A percentile compares a stretch with the other conserved stretches of the same genome.
phyloP scores from a whole-genome alignment of 1,139 yeast species.

The Ashbya aceris region DNA sequence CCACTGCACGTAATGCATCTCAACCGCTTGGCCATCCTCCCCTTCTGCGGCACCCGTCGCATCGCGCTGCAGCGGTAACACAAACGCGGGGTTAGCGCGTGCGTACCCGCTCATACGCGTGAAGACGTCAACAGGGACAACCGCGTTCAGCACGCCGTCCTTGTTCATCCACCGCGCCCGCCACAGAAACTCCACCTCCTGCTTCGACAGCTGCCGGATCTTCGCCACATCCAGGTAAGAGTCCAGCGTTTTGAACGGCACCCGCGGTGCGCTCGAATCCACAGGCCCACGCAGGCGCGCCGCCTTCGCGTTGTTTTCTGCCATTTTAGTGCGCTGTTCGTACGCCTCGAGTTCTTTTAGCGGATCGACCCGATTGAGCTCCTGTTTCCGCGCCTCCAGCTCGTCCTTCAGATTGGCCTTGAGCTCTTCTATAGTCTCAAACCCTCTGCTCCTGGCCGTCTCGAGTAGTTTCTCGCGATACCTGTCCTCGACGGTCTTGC shows the following conservation, averaged over 20 bases:
- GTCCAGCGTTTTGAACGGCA: slow-evolving; percentile 62
- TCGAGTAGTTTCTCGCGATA: slow-evolving; percentile 39
- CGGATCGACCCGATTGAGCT: slow-evolving; percentile 59
- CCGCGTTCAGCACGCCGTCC: slow-evolving; percentile 57
- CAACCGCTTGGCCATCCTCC: slow-evolving; percentile 38
- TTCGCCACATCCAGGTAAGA: slow-evolving; percentile 67
- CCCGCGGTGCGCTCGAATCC: slow-evolving; percentile 36
- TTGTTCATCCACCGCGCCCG: slow-evolving; percentile 68
- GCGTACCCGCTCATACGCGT: slow-evolving; percentile 58
- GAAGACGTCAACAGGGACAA: slow-evolving; percentile 47
- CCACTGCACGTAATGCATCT: slow-evolving; percentile 94
- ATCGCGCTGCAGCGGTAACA: slow-evolving; percentile 55
- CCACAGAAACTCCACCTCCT: slow-evolving; percentile 81
- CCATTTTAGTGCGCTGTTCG: slow-evolving; percentile 35
- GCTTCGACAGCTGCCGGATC: slow-evolving; percentile 42
- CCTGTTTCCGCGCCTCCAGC: slow-evolving; percentile 47
- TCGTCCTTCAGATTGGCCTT: slow-evolving; percentile 54
- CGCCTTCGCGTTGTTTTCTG: slow-evolving; percentile 22
- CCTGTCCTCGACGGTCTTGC: slow-evolving; percentile 18
- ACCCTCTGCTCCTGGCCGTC: slow-evolving; percentile 38
- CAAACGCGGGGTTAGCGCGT: slow-evolving; percentile 63
- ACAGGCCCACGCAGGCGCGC: slow-evolving; percentile 37
- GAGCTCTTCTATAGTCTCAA: slow-evolving; percentile 47
- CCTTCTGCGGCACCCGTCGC: slow-evolving; percentile 5
- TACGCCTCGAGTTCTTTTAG: slow-evolving; percentile 54